phyloP scores from a whole-genome alignment of 345 rosid species.

The Abelmoschus esculentus region DNA sequence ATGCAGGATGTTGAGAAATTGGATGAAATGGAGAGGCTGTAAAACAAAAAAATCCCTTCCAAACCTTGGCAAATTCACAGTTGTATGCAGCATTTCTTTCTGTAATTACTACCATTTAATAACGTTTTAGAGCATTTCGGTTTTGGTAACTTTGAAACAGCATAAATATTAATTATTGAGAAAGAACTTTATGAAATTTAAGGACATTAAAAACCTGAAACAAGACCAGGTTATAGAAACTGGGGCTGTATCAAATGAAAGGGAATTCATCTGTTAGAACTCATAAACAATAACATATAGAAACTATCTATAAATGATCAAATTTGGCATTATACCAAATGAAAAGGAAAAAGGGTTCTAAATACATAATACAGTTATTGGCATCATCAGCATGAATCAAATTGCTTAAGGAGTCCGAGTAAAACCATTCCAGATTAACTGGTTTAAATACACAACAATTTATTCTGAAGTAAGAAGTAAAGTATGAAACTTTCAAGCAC shows the following conservation, averaged over 20 bases:
- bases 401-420: constrained; percentile 4
- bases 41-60: background rate
- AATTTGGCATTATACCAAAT: background rate
- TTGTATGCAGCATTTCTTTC: constrained; percentile 10
- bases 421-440: constrained; percentile 11
- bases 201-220: too few relatives aligned
- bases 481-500: constrained; percentile 7
- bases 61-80: constrained; percentile 10
- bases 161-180: too few relatives aligned
- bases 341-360: background rate
- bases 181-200: too few relatives aligned
- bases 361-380: constrained; percentile 7
- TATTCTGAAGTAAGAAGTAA: background rate
- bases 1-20: background rate
- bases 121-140: background rate
- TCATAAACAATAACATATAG: background rate
- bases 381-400: constrained; percentile 13
- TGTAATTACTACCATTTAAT: constrained; percentile 7
- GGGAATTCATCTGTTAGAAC: too few relatives aligned
- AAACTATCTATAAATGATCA: background rate
- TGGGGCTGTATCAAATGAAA: too few relatives aligned
- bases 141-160: too few relatives aligned
- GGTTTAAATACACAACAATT: constrained; percentile 9
- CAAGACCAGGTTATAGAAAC: too few relatives aligned
- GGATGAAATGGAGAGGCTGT: background rate